A percentile compares a stretch with the other conserved stretches of the same genome.
These are phyloP conservation scores for Pelargonium myrrhifolium DNA, from an alignment of 441 rosid genomes.

Conservation along the genomic window DNA sequence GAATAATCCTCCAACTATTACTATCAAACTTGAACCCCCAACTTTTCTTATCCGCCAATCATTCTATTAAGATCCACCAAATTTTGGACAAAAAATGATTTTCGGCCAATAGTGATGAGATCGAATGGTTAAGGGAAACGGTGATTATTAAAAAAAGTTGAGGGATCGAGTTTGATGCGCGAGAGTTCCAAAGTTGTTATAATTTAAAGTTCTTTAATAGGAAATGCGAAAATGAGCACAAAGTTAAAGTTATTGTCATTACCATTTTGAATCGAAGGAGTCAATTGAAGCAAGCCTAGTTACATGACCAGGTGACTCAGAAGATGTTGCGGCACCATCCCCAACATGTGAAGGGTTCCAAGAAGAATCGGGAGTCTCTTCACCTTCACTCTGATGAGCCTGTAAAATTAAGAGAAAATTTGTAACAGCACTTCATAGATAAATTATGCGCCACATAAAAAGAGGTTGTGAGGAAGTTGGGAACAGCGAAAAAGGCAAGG, in stretches of 20 bases:
- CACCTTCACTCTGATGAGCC: constrained; percentile 17
- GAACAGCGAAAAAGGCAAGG: not conserved
- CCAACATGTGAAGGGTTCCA: constrained; percentile 10
- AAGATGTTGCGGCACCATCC: constrained; percentile 19
- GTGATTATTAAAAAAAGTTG: too few species aligned
- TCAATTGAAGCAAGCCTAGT: constrained; percentile 30
- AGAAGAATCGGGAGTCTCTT: constrained; percentile 20
- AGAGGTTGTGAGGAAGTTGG: not conserved
- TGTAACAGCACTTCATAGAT: too few species aligned
- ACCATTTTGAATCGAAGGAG: constrained; percentile 39
- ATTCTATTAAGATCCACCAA: too few species aligned
- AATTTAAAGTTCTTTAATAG: constrained; percentile 1
- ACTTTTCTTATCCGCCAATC: too few species aligned
- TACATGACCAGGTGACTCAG: constrained; percentile 23
- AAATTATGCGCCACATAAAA: not conserved
- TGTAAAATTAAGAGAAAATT: not conserved
- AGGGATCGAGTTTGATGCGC: too few species aligned
- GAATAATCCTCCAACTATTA: too few species aligned
- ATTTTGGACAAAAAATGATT: too few species aligned
- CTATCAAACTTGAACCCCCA: too few species aligned
- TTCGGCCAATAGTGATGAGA: too few species aligned
- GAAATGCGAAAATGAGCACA: constrained; percentile 11
- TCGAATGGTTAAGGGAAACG: too few species aligned
- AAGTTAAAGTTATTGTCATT: constrained; percentile 21
- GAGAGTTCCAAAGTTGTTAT: not conserved